Conservation (phyloP, 139 green algal genomes). For the Haematococcus lacustris region DNA sequence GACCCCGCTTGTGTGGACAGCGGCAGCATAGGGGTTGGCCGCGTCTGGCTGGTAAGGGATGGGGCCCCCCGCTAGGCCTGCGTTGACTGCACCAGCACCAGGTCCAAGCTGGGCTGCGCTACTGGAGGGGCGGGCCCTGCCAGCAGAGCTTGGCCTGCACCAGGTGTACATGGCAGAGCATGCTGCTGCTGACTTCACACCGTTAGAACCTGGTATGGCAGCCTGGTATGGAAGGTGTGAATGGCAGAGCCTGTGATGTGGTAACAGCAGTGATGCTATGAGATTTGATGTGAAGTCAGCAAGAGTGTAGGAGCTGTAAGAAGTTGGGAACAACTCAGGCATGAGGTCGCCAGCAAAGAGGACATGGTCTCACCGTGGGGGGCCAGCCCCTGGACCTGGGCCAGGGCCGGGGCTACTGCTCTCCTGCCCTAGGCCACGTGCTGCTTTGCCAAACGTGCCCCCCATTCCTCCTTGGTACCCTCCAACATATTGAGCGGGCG, state of each 20-base stretch:
- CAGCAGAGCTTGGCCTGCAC: conserved; percentile 13
- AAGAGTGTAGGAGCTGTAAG: not conserved
- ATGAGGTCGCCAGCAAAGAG: not conserved
- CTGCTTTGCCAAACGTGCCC: conserved; percentile 17
- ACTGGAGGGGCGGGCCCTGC: not conserved
- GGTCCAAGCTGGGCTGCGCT: not conserved
- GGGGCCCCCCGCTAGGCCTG: not conserved
- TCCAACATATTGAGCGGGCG: conserved; percentile 6
- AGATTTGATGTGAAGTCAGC: not conserved
- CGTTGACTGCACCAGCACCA: not conserved
- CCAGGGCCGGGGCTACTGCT: too few species aligned
- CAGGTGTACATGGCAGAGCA: not conserved
- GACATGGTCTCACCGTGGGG: too few species aligned
- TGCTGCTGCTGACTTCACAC: not conserved
- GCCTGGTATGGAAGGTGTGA: not conserved
- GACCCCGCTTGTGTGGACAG: not conserved
- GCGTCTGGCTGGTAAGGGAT: not conserved
- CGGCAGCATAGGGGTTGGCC: not conserved
- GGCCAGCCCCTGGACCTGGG: not conserved
- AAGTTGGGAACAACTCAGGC: not conserved
- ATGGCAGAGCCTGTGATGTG: not conserved
- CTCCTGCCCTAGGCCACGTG: conserved; percentile 6
- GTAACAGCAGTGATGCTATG: not conserved
- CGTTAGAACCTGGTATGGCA: not conserved
- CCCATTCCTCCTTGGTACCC: conserved; percentile 16